A percentile compares a stretch with the other conserved stretches of the same genome.
Evolutionary conservation across 805 yeast species (phyloP).

Genomic region (Soucietia sequanensis): DNA sequence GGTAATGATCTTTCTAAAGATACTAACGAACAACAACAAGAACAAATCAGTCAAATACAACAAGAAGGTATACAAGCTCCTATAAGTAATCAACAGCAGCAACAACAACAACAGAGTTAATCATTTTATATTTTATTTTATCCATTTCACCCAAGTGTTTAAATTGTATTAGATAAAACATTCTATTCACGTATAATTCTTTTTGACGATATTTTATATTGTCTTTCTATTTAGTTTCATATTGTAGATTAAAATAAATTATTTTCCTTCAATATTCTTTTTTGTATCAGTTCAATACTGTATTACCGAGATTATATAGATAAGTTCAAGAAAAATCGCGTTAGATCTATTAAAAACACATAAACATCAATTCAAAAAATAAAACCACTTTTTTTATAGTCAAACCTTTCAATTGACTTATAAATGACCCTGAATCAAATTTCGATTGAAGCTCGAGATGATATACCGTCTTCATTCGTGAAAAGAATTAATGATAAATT

Average conservation of each 20-base stretch:
- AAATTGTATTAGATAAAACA: not conserved
- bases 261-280: not conserved
- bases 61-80: conserved; percentile 29
- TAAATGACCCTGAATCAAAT: too few relatives aligned
- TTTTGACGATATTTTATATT: not conserved
- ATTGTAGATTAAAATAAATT: not conserved
- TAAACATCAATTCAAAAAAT: too few relatives aligned
- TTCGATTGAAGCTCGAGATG: conserved; percentile 1
- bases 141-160: too few relatives aligned
- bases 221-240: not conserved
- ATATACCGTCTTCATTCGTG: conserved; percentile 6
- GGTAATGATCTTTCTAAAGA: conserved; percentile 15
- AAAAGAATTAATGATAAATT: conserved; percentile 22
- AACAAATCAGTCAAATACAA: conserved; percentile 22
- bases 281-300: too few relatives aligned
- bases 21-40: conserved; percentile 16
- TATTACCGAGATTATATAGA: too few relatives aligned
- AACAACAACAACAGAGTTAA: too few relatives aligned
- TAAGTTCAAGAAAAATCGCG: too few relatives aligned
- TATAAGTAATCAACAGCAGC: conserved; percentile 6
- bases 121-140: too few relatives aligned
- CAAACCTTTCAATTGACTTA: too few relatives aligned
- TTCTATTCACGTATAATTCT: not conserved
- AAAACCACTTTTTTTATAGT: too few relatives aligned
- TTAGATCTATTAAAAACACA: too few relatives aligned